Evolutionary conservation across 1,284 basidiomycete species (phyloP).

Genomic region (Schizophyllum amplum): DNA sequence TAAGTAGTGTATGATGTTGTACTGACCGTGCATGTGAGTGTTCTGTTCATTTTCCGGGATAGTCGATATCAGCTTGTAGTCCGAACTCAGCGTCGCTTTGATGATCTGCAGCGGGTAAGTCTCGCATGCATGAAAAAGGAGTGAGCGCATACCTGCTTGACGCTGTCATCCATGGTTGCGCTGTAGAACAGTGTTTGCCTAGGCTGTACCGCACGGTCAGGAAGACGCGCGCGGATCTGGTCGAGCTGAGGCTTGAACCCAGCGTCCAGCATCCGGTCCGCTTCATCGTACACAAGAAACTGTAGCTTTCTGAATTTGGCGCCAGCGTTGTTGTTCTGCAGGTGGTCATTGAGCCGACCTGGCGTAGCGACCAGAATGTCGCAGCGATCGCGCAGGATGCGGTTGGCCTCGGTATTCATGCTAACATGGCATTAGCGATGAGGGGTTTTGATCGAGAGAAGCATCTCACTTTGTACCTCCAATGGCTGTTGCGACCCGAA

Average conservation of each 20-base stretch:
- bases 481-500: slow-evolving; percentile 31
- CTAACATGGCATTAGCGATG: slow-evolving; percentile 10
- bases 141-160: slow-evolving; percentile 21
- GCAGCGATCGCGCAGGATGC: slow-evolving; percentile 32
- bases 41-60: slow-evolving; percentile 53
- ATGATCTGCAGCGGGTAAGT: slow-evolving; percentile 9
- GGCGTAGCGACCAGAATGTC: slow-evolving; percentile 88
- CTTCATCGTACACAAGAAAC: slow-evolving; percentile 86
- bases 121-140: background rate
- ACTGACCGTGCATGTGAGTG: slow-evolving; percentile 54
- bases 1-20: too few species aligned
- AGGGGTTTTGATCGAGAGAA: slow-evolving; percentile 3
- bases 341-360: slow-evolving; percentile 78
- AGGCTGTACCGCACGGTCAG: slow-evolving; percentile 16
- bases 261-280: slow-evolving; percentile 85
- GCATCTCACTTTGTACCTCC: slow-evolving; percentile 44
- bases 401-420: slow-evolving; percentile 25
- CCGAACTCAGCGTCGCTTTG: slow-evolving; percentile 31
- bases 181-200: slow-evolving; percentile 82
- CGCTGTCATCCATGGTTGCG: slow-evolving; percentile 42
- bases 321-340: slow-evolving; percentile 32
- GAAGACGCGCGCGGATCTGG: slow-evolving; percentile 59
- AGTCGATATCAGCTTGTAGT: slow-evolving; percentile 57
- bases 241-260: slow-evolving; percentile 78
- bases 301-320: slow-evolving; percentile 25